Evolutionary conservation across 2,329 filamentous ascomycete genomes (phyloP).

Genomic region (Fusarium keratoplasticum): DNA sequence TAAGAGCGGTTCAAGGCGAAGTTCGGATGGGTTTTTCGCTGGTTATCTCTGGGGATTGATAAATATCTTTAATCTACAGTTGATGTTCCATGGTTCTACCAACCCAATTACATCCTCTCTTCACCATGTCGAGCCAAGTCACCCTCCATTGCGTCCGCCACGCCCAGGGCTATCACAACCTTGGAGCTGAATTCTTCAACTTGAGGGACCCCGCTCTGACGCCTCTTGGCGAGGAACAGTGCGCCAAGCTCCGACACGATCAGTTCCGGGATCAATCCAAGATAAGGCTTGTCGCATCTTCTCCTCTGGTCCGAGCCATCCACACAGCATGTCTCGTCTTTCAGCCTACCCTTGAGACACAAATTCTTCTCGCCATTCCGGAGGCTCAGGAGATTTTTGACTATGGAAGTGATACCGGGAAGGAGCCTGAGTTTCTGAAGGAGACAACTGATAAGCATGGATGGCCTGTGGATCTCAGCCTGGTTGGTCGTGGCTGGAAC

Average conservation of each 20-base stretch:
- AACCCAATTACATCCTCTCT: not conserved
- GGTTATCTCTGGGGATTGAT: not conserved
- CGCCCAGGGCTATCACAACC: slow-evolving; percentile 33
- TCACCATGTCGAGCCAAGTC: slow-evolving; percentile 19
- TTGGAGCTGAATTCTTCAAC: slow-evolving; percentile 34
- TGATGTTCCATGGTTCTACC: not conserved
- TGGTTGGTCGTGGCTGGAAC: slow-evolving; percentile 20
- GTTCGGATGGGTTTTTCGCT: not conserved
- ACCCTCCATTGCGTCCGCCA: slow-evolving; percentile 30
- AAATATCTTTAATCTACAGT: not conserved
- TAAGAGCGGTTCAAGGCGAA: slow-evolving; percentile 6
- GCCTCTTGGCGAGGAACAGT: slow-evolving; percentile 32
- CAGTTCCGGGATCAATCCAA: slow-evolving; percentile 34
- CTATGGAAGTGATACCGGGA: slow-evolving; percentile 31
- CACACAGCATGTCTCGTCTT: slow-evolving; percentile 30
- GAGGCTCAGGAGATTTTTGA: slow-evolving; percentile 35
- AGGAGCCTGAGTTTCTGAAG: not conserved
- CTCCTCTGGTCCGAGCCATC: slow-evolving; percentile 23
- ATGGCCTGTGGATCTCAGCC: slow-evolving; percentile 29
- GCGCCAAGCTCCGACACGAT: slow-evolving; percentile 18
- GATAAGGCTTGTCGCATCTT: slow-evolving; percentile 27
- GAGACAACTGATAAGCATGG: not conserved
- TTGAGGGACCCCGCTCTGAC: slow-evolving; percentile 30
- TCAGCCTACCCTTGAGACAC: slow-evolving; percentile 10
- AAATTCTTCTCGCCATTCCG: slow-evolving; percentile 26